Evolutionary conservation across 108 stramenopile genomes (phyloP).

Genomic region (Nitzschia sp.): DNA sequence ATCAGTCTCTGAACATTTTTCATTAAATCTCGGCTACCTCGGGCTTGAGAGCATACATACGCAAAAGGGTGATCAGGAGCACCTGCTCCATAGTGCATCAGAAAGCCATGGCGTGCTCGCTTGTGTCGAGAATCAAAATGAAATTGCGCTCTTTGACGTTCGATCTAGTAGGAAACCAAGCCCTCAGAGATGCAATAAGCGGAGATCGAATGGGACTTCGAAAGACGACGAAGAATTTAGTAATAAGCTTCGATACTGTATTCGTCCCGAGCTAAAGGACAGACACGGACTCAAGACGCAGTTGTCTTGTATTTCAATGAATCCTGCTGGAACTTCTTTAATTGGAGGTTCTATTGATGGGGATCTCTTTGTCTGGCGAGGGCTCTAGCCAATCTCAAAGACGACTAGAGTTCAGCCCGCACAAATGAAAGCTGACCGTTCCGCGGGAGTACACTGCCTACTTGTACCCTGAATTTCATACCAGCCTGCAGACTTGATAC

Average conservation of each 20-base stretch:
- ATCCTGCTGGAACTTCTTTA: constrained; percentile 18
- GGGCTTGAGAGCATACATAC: neutral
- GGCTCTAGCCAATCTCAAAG: neutral
- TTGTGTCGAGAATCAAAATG: constrained; percentile 3
- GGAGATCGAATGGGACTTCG: neutral
- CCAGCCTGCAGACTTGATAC: constrained; percentile 57
- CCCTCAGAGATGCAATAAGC: too few relatives aligned
- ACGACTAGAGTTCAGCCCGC: neutral
- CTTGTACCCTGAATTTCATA: constrained; percentile 45
- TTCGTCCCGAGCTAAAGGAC: constrained; percentile 19
- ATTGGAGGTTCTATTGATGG: constrained; percentile 33
- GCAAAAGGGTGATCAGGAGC: neutral
- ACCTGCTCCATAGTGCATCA: neutral
- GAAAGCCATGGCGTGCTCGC: neutral
- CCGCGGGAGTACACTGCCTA: constrained; percentile 54
- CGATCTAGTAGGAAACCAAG: neutral
- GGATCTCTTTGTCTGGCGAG: constrained; percentile 33
- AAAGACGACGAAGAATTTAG: neutral
- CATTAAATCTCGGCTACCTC: neutral
- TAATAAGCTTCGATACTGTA: neutral
- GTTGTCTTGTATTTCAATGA: constrained; percentile 34
- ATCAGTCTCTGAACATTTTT: neutral
- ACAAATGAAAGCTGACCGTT: constrained; percentile 45
- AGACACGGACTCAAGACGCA: constrained; percentile 23
- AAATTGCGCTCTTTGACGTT: constrained; percentile 2